Conservation (phyloP, 2,329 filamentous ascomycete genomes). For the Camillea tinctor region DNA sequence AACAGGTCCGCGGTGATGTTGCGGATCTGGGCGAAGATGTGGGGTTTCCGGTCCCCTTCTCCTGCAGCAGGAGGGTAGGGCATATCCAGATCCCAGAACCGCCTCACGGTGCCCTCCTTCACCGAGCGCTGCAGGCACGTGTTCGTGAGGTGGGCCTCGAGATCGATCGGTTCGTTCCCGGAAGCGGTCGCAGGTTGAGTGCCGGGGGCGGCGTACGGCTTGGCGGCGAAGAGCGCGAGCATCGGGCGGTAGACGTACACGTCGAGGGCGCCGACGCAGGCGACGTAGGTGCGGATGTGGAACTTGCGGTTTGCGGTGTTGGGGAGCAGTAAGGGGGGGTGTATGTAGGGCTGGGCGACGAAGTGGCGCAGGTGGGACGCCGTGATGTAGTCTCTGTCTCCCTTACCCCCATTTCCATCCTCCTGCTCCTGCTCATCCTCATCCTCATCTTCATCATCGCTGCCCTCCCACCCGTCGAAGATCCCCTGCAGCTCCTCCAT, state of each 20-base stretch:
- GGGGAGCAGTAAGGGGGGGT: conserved; percentile 75
- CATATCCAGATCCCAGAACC: conserved; percentile 68
- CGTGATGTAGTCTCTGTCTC: conserved; percentile 59
- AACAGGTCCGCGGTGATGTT: conserved; percentile 74
- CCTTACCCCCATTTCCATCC: conserved; percentile 25
- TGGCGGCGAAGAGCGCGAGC: conserved; percentile 87
- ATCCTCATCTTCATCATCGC: conserved; percentile 56
- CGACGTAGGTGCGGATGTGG: conserved; percentile 89
- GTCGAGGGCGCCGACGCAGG: conserved; percentile 73
- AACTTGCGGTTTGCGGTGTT: conserved; percentile 73
- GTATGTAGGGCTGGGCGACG: conserved; percentile 91
- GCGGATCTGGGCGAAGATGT: conserved; percentile 74
- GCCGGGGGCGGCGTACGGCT: conserved; percentile 67
- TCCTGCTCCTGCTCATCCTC: neutral
- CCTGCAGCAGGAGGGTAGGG: conserved; percentile 2
- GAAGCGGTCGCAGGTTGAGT: conserved; percentile 24
- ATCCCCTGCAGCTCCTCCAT: conserved; percentile 82
- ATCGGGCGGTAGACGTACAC: conserved; percentile 88
- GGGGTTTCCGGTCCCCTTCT: conserved; percentile 47
- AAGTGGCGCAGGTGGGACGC: conserved; percentile 94
- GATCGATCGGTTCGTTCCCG: no score
- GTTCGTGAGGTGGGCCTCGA: conserved; percentile 85
- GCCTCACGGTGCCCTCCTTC: conserved; percentile 64
- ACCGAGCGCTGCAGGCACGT: conserved; percentile 78
- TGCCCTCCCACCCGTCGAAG: conserved; percentile 89